Evolutionary conservation across 177 flowering plant species (phyloP), one percentile per base, ranked within the genome.

Genomic region (Vitis hybrid): DNA sequence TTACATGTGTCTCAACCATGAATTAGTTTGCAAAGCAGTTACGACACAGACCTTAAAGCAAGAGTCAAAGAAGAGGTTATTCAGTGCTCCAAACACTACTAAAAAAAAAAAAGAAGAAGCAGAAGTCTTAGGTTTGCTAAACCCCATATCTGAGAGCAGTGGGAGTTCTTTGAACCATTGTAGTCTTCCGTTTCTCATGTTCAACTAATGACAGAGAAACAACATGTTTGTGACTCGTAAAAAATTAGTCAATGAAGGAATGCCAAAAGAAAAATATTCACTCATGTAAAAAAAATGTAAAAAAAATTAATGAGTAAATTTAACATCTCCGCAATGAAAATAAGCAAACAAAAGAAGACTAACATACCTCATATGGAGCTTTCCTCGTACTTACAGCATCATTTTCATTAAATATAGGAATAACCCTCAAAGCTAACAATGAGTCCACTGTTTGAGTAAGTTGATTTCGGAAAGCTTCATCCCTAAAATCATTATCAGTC

Each of bases 401-500:
- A 82, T 96, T 96, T 80, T 96, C 99, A 79, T 96, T 96, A 67
- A 96, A 91, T 60, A 96, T 82, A 15, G 99, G 99, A 80, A 96
- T 70, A 65, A 93, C 98, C 70, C 77, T 96, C 56, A 87, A 77
- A 68, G 77, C 51, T 67, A 93, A 64, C 77, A 96, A 74, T 18
- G 90, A 78, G 1, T 84, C 58, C 30, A 93, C 97, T 1, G 94
- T 93, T 66, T 96, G 90, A 72, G 61, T 75, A 18, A 96, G 91
- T 72, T 96, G 99, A 74, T 57, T 74, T 75, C 98, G 85, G 67
- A 96, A 93, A 60, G 85, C 83, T 70, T 82, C 78, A 78, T 88
- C 88, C 72, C 87, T 85, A 79, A 96, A 96, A 76, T 92, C 97
- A 70, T 84, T 85, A 74, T 96, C 99, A 50, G 98, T 96, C 62